A percentile compares a stretch with the other conserved stretches of the same genome.
These are phyloP conservation scores for Colletotrichum sp. DNA, from an alignment of 2,329 filamentous ascomycete genomes.

Conservation along the genomic window DNA sequence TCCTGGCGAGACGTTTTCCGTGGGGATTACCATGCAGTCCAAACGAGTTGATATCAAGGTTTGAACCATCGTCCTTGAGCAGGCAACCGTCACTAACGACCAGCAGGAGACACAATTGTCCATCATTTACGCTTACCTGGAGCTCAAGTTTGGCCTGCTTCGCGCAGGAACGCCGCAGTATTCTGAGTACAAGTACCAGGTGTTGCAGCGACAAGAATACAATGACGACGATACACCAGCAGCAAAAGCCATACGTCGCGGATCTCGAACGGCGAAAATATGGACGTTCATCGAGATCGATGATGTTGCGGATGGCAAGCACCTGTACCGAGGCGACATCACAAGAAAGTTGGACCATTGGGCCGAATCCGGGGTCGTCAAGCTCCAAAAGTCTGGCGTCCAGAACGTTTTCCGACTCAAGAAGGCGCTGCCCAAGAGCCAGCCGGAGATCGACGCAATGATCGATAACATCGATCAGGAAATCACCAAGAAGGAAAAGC, in stretches of 20 bases:
- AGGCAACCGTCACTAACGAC: background rate
- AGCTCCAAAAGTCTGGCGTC: slow-evolving; percentile 57
- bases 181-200: slow-evolving; percentile 52
- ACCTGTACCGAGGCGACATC: slow-evolving; percentile 49
- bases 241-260: slow-evolving; percentile 46
- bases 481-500: slow-evolving; percentile 56
- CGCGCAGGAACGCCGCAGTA: slow-evolving; percentile 64
- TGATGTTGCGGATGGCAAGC: slow-evolving; percentile 30
- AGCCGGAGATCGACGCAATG: slow-evolving; percentile 47
- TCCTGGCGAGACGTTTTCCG: slow-evolving; percentile 49
- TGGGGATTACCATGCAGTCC: slow-evolving; percentile 48
- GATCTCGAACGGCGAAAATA: slow-evolving; percentile 44
- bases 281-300: slow-evolving; percentile 55
- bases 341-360: slow-evolving; percentile 60
- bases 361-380: slow-evolving; percentile 52
- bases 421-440: slow-evolving; percentile 46
- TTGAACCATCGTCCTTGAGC: slow-evolving; percentile 20
- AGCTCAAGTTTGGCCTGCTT: slow-evolving; percentile 61
- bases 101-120: slow-evolving; percentile 9
- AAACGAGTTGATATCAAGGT: slow-evolving; percentile 58
- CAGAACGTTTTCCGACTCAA: slow-evolving; percentile 59
- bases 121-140: slow-evolving; percentile 64
- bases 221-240: slow-evolving; percentile 44
- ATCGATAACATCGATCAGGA: slow-evolving; percentile 52
- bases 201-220: slow-evolving; percentile 34